Conservation (phyloP, 2,329 filamentous ascomycete species). For the Alternaria triticina region DNA sequence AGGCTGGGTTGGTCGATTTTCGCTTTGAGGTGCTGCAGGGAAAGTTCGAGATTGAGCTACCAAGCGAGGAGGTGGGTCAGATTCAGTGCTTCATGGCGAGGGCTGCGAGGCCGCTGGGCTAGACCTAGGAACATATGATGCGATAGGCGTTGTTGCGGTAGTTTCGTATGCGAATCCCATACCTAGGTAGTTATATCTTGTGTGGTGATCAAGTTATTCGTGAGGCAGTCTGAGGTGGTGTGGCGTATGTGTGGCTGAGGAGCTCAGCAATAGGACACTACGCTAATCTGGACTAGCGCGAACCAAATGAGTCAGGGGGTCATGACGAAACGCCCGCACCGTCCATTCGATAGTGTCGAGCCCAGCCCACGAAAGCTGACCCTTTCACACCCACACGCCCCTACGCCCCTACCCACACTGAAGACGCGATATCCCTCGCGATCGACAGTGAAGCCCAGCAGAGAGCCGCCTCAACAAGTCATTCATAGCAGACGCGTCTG, state of each 20-base stretch:
- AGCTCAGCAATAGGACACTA: not conserved
- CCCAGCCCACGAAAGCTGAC: slow-evolving; percentile 7
- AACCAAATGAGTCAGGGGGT: slow-evolving; percentile 14
- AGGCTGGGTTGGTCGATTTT: not conserved
- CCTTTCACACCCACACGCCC: slow-evolving; percentile 9
- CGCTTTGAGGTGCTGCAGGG: not conserved
- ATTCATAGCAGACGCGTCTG: slow-evolving; percentile 21
- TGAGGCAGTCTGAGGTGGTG: not conserved
- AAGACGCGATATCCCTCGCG: slow-evolving; percentile 12
- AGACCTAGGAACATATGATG: not conserved
- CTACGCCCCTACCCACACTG: slow-evolving; percentile 13
- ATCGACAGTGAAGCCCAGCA: slow-evolving; percentile 7
- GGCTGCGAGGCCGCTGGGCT: not conserved
- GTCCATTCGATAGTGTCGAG: not conserved
- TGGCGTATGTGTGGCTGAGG: not conserved
- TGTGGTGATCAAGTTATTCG: not conserved
- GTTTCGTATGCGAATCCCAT: not conserved
- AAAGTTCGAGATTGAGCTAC: not conserved
- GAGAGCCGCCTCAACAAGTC: slow-evolving; percentile 10
- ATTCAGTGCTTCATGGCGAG: not conserved
- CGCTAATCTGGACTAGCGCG: not conserved
- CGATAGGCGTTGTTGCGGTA: not conserved
- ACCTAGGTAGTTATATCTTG: not conserved
- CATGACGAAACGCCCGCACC: slow-evolving; percentile 11
- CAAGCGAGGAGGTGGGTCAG: not conserved